Evolutionary conservation across 1,284 basidiomycete genomes (phyloP).

Genomic region (Abortiporus biennis): DNA sequence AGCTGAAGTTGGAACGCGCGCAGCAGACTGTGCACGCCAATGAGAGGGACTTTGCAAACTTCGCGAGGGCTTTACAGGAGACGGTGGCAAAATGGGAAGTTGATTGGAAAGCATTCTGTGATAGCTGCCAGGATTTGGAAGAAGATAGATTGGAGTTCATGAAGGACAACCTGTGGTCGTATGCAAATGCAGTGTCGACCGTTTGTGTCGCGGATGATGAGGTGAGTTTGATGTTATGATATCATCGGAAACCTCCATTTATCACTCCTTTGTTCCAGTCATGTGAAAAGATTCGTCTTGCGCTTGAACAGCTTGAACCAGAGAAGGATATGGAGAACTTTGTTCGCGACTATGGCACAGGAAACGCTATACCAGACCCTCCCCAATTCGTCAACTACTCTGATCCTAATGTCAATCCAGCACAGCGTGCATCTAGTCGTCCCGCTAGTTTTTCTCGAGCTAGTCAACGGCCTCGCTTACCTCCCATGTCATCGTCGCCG

Average conservation of each 20-base stretch:
- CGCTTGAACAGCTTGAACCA: constrained; percentile 79
- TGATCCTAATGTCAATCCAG: constrained; percentile 54
- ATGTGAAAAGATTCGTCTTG: constrained; percentile 81
- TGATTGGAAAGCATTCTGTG: constrained; percentile 92
- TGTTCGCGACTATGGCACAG: constrained; percentile 81
- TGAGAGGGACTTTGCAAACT: constrained; percentile 89
- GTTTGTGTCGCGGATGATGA: constrained; percentile 97
- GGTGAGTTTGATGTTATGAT: constrained; percentile 44
- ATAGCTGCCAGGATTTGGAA: constrained; percentile 93
- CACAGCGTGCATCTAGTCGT: constrained; percentile 44
- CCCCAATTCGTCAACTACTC: constrained; percentile 79
- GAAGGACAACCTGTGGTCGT: constrained; percentile 95
- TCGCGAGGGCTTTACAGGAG: constrained; percentile 76
- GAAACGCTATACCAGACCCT: constrained; percentile 78
- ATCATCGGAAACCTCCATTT: too few species aligned
- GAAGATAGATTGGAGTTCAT: constrained; percentile 91
- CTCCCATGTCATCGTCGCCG: too few species aligned
- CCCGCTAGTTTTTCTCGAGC: constrained; percentile 54
- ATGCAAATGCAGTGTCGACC: constrained; percentile 92
- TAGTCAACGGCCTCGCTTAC: constrained; percentile 41
- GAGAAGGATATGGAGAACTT: constrained; percentile 83
- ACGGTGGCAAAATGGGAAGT: constrained; percentile 87
- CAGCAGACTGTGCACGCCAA: constrained; percentile 87
- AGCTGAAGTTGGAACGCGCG: constrained; percentile 82
- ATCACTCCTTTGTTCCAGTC: constrained; percentile 65